Evolutionary conservation across 2,329 filamentous ascomycete genomes (phyloP).

Genomic region (Ophiostoma pallidulum): DNA sequence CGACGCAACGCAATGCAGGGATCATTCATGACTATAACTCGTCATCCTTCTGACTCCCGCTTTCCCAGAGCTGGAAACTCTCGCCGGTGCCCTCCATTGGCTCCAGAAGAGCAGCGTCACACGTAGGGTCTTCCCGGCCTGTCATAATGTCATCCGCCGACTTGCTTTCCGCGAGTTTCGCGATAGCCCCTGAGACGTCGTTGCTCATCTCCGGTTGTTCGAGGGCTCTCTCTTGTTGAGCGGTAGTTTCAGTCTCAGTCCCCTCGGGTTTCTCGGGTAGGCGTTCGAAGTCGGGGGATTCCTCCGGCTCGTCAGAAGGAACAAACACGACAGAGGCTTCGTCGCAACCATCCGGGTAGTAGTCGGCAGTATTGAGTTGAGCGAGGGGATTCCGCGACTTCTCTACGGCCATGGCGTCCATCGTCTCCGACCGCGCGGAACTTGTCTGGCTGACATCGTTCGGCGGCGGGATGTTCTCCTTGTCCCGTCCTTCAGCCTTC

Average conservation of each 20-base stretch:
- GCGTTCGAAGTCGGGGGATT: too few species aligned
- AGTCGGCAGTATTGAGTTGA: slow-evolving; percentile 59
- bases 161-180: slow-evolving; percentile 10
- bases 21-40: too few species aligned
- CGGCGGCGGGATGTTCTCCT: slow-evolving; percentile 83
- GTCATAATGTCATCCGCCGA: slow-evolving; percentile 31
- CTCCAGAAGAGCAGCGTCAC: slow-evolving; percentile 39
- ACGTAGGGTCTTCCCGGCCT: slow-evolving; percentile 26
- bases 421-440: not conserved
- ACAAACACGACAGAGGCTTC: slow-evolving; percentile 52
- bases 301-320: slow-evolving; percentile 29
- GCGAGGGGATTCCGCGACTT: slow-evolving; percentile 55
- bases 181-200: not conserved
- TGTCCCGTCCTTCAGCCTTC: slow-evolving; percentile 57
- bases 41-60: slow-evolving; percentile 54
- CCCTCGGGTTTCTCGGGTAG: not conserved
- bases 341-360: slow-evolving; percentile 57
- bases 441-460: slow-evolving; percentile 54
- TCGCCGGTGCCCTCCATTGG: slow-evolving; percentile 51
- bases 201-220: slow-evolving; percentile 13
- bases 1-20: too few species aligned
- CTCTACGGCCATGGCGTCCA: slow-evolving; percentile 52
- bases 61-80: slow-evolving; percentile 62
- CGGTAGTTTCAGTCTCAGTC: not conserved
- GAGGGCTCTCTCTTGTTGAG: not conserved